These are phyloP conservation scores for Tulasnella sp. DNA, from an alignment of 768 basidiomycete species.

Conservation along the genomic window DNA sequence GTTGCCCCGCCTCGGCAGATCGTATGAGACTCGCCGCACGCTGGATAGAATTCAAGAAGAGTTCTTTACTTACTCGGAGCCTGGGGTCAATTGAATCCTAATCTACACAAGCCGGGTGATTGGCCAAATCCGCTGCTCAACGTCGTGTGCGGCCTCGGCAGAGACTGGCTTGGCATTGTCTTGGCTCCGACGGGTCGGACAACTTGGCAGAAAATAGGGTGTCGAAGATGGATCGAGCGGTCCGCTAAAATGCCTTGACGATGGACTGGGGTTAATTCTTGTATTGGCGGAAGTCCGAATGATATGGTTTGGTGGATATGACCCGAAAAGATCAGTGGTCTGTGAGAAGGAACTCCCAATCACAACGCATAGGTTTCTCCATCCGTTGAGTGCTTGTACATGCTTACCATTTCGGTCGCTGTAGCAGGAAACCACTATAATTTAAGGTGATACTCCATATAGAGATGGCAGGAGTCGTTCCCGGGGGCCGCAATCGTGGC, in stretches of 20 bases:
- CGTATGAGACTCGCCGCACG: neutral
- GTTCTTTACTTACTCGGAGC: neutral
- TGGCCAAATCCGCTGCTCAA: neutral
- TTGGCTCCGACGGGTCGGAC: conserved; percentile 1
- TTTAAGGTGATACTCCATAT: no score
- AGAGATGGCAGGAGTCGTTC: no score
- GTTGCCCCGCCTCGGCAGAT: neutral
- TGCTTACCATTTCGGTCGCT: no score
- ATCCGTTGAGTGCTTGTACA: no score
- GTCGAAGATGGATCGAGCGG: neutral
- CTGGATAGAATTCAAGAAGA: neutral
- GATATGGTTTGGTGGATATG: no score
- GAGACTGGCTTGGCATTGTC: neutral
- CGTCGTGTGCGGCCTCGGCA: neutral
- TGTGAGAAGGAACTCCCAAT: no score
- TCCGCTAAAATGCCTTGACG: neutral
- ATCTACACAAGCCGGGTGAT: neutral
- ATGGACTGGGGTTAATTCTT: neutral
- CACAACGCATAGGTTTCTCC: no score
- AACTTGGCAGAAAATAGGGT: neutral
- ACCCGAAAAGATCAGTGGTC: no score
- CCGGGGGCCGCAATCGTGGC: no score
- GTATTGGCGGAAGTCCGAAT: neutral
- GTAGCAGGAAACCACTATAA: no score
- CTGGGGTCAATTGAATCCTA: neutral